Evolutionary conservation across 2,329 filamentous ascomycete species (phyloP), one percentile per base, ranked within the genome.

Genomic region (Alternaria angustiovoidea): DNA sequence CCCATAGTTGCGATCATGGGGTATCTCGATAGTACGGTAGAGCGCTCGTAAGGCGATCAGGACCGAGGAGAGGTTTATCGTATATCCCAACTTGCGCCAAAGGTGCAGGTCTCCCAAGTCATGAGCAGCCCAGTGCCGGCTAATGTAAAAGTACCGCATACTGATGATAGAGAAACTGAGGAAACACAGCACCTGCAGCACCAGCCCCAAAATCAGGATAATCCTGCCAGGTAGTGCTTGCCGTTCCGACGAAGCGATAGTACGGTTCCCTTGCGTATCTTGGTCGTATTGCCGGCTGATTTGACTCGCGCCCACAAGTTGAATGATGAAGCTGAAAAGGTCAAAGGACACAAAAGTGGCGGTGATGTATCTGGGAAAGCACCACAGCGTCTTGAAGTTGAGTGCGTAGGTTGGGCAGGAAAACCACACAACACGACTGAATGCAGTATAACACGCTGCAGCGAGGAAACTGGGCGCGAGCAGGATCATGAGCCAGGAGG

Each of bases 21-120:
- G 80, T 60, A 86, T 86, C 63, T 87, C 84, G 48, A 84, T 78
- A 4, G 84, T 80, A n/a, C 84, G 81, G 61, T 84, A 87, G 28
- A 85, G 77, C n/a, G 81, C 85, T 14, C 84, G 83, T 4, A 84
- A 62, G 75, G 85, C 71, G 41, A 73, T 73, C 36, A 71, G 64
- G 0, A 69, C 64, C 3, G 73, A 75, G 0, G 74, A 75, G 2
- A 75, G 53, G 43, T 77, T 78, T 62, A 77, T 78, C 14, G 75
- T 74, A 53, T 73, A 76, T 9, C 61, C 66, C 12, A 78, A 65
- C 20, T 75, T 72, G 16, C 75, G 71, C 74, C 75, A 78, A 51
- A 78, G 68, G 47, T 73, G 72, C 70, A 74, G 70, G 55, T 78
- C 75, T 47, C 75, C 75, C 4, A 78, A 67, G 47, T 78, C 75